Evolutionary conservation across 257 asterid genomes (phyloP), one percentile per base, ranked within the genome.

Genomic region (Hygrophila difformis): DNA sequence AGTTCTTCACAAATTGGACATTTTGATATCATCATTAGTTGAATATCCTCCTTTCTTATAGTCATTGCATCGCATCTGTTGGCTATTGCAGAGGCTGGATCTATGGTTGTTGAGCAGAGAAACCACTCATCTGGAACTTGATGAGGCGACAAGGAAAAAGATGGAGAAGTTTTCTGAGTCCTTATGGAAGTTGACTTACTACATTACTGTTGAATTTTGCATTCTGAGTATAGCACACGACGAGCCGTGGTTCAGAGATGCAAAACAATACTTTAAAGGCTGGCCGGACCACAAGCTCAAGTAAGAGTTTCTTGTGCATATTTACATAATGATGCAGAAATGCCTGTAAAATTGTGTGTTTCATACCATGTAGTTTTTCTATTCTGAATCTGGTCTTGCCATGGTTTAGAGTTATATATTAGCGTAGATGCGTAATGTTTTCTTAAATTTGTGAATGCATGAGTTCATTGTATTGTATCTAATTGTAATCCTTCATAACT

Each of bases 161-260:
- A 53, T 78, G 29, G 70, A 24, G 12, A 82, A 82, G 69, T 70
- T 74, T 64, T 75, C 96, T 12, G 94, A 82, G 67, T 82, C 94
- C 29, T 61, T 82, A 84, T 82, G 94, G 94, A 82, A 82, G 62
- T 56, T 78, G 24, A 62, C 75, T 19, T 78, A 78, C 69, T 82
- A 78, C 63, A 76, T 72, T 40, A 49, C 74, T 44, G 61, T 71
- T 55, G 91, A 82, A 64, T 63, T 39, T 48, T 79, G 68, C 45
- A 57, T 81, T 38, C 43, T 81, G 57, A 66, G 48, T 46, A 46
- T 52, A 51, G 34, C 56, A 41, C 61, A 69, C 59, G 34, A 56
- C 6, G 79, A 69, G 56, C 76, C 91, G 28, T 78, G 89, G 89
- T 76, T 71, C 71, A 56, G 28, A 44, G 72, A 78, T 57, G 37